Evolutionary conservation across 2,329 filamentous ascomycete species (phyloP), one percentile per base, ranked within the genome.

Genomic region (Leptographium procerum): DNA sequence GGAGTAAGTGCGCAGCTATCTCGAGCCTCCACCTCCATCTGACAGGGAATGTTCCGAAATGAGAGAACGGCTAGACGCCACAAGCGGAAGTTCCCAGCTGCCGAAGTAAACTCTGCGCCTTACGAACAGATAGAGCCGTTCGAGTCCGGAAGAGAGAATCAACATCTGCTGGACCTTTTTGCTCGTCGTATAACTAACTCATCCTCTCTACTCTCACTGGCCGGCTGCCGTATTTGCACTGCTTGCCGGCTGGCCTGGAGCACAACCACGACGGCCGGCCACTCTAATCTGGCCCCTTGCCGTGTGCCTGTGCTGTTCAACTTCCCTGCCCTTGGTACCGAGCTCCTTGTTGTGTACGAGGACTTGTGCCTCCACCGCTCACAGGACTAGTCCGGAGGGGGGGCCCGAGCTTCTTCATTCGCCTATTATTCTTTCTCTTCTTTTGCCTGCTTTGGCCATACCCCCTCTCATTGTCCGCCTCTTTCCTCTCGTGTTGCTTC

Each of bases 11-110:
- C 28, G 34, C 13, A n/a, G 16, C 40, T n/a, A n/a, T 50, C 51
- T 22, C 29, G 26, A 22, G 31, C 51, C n/a, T 53, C 52, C 34
- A 26, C 16, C n/a, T 16, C 51, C 31, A 22, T 31, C 31, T 34
- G 33, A 24, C 51, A 24, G 33, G 51, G 22, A 52, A 36, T 34
- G 10, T 29, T 24, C 36, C 52, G 36, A 45, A 31, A 29, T 16
- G 16, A 55, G 31, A 22, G 31, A 26, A 45, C 16, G 36, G 28
- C 28, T 16, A 19, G 33, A 40, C 33, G n/a, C 52, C 36, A n/a
- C 36, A 36, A n/a, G 36, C 52, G 52, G 52, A 43, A 55, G 36
- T 55, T 55, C 36, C 52, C 52, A 55, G 36, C 52, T 45, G 36
- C 52, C 52, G 52, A 47, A 45, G 31, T 40, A 13, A n/a, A 54